Evolutionary conservation across 2,329 filamentous ascomycete genomes (phyloP), one percentile per base, ranked within the genome.

Genomic region (Epichloe hybrida): DNA sequence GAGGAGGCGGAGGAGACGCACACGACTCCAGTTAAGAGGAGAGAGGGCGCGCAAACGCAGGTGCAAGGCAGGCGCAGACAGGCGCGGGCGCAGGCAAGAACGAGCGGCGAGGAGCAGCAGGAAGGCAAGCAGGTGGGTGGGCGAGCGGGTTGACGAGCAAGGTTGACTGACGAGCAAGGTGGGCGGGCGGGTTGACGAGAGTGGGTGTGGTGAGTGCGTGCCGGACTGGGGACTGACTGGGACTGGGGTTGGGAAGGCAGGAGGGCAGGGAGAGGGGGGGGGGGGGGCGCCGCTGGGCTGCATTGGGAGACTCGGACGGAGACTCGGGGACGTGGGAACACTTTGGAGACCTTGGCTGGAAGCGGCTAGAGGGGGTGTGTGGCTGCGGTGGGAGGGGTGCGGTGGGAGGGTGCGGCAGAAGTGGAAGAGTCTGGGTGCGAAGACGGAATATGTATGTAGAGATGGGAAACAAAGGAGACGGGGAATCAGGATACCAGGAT

Each of bases 41-140:
- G 42, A 46, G 35, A 11, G 36, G n/a, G 38, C 56, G 36, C 23
- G 38, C 56, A 55, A 40, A 42, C 52, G 21, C 52, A 55, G 45
- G 47, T 46, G 34, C 53, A 51, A 40, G 21, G 21, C 21, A 21
- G 21, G 39, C 42, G 21, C 49, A 52, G 31, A 58, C 54, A 52
- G 50, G 48, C 50, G 39, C 54, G 53, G 48, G 49, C 50, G 21
- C 53, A 54, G 50, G 51, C 46, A 50, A 35, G 42, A 50, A 43
- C 43, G 27, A 50, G 35, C 20, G 37, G 41, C 41, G 41, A 34
- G 20, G 39, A 17, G 35, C 41, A 50, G 48, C 40, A 37, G 45
- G 36, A 20, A 40, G 43, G 44, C 20, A 35, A 13, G 39, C 46
- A 27, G 13, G 23, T 8, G 27, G 40, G 46, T 12, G 48, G 2